Evolutionary conservation across 495 filamentous ascomycete species (phyloP).

Genomic region (Aspergillus hancockii): DNA sequence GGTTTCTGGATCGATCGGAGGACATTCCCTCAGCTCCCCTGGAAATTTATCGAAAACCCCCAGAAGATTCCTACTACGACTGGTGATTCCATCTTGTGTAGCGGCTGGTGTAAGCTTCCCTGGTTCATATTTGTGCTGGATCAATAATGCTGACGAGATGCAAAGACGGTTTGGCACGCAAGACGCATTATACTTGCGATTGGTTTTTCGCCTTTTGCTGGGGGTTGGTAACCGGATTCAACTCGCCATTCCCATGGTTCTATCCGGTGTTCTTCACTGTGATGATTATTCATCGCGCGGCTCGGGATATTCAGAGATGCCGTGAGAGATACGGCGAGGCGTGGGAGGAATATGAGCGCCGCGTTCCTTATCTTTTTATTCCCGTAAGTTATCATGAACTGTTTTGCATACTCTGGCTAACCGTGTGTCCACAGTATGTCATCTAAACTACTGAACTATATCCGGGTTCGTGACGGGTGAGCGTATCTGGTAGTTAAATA

Average conservation of each 20-base stretch:
- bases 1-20: conserved; percentile 69
- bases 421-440: conserved; percentile 11
- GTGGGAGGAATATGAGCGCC: conserved; percentile 84
- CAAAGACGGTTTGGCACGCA: conserved; percentile 72
- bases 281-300: conserved; percentile 89
- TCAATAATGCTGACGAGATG: neutral
- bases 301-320: conserved; percentile 79
- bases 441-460: conserved; percentile 8
- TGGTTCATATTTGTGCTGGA: neutral
- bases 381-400: conserved; percentile 63
- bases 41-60: conserved; percentile 75
- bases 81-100: conserved; percentile 78
- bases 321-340: conserved; percentile 83
- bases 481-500: neutral
- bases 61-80: conserved; percentile 70
- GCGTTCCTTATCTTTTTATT: conserved; percentile 90
- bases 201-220: conserved; percentile 73
- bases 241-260: conserved; percentile 80
- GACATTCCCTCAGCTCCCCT: conserved; percentile 87
- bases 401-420: conserved; percentile 4
- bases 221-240: conserved; percentile 63
- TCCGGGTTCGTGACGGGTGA: neutral
- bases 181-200: conserved; percentile 91
- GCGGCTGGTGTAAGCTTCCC: conserved; percentile 73
- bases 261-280: conserved; percentile 82